phyloP scores from a whole-genome alignment of 176 grass and related monocot genomes.

The Pontederia crassipes region DNA sequence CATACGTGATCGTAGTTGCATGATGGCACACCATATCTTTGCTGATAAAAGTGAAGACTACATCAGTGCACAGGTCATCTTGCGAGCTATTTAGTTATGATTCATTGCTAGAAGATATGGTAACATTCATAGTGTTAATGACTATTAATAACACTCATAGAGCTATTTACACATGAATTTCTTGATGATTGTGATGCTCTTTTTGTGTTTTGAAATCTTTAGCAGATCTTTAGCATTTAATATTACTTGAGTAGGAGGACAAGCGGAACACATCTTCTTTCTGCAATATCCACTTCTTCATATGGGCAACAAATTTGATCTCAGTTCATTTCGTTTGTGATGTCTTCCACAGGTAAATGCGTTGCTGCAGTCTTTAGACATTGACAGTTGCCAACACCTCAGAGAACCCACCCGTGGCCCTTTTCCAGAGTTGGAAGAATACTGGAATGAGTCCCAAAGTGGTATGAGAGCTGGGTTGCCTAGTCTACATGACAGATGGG shows the following conservation, averaged over 20 bases:
- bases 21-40: constrained; percentile 95
- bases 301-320: not conserved
- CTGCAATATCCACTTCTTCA: not conserved
- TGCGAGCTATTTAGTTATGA: not conserved
- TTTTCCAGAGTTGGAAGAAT: constrained; percentile 74
- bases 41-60: constrained; percentile 94
- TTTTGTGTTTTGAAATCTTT: too few relatives aligned
- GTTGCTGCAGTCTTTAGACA: constrained; percentile 85
- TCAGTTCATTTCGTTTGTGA: constrained; percentile 18
- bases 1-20: constrained; percentile 96
- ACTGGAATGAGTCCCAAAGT: constrained; percentile 92
- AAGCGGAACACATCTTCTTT: too few relatives aligned
- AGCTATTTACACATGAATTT: too few relatives aligned
- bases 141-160: too few relatives aligned
- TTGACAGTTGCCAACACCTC: constrained; percentile 53
- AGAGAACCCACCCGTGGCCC: constrained; percentile 58
- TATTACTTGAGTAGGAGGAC: too few relatives aligned
- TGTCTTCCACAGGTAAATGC: constrained; percentile 71
- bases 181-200: too few relatives aligned
- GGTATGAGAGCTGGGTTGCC: constrained; percentile 50
- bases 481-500: constrained; percentile 79
- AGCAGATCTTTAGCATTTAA: too few relatives aligned
- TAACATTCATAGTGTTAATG: not conserved
- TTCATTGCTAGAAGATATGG: not conserved
- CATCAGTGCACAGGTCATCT: constrained; percentile 70